Evolutionary conservation across 495 filamentous ascomycete genomes (phyloP).

Genomic region (Sporormia fimetaria): DNA sequence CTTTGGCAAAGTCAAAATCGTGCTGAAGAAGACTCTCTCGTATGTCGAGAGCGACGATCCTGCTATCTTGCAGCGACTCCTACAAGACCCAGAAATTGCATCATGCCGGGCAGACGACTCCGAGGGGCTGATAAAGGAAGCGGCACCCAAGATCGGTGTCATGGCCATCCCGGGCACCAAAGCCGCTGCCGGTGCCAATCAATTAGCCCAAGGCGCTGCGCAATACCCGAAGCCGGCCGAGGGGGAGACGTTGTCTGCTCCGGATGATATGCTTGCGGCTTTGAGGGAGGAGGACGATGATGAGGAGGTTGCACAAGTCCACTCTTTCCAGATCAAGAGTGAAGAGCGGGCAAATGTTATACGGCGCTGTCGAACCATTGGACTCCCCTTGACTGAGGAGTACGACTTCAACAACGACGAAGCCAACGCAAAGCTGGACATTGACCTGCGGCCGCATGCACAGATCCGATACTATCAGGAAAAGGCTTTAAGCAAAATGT

Average conservation of each 20-base stretch:
- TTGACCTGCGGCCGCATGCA: constrained; percentile 74
- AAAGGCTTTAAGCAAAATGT: constrained; percentile 97
- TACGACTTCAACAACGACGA: constrained; percentile 97
- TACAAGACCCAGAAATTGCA: constrained; percentile 62
- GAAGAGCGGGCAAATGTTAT: constrained; percentile 72
- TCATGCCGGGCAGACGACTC: constrained; percentile 50
- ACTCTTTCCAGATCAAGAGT: constrained; percentile 84
- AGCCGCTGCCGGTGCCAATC: constrained; percentile 74
- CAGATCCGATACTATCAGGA: constrained; percentile 91
- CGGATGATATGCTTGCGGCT: constrained; percentile 47
- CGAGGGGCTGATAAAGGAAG: constrained; percentile 62
- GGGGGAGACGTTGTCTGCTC: constrained; percentile 30
- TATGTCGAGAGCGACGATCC: constrained; percentile 87
- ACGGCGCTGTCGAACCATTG: constrained; percentile 77
- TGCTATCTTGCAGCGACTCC: constrained; percentile 66
- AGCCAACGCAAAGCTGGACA: constrained; percentile 78
- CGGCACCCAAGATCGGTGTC: constrained; percentile 77
- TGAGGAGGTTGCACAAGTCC: constrained; percentile 76
- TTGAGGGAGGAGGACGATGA: constrained; percentile 72
- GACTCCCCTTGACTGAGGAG: constrained; percentile 82
- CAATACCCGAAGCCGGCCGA: constrained; percentile 24
- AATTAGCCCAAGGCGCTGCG: constrained; percentile 39
- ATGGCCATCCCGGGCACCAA: constrained; percentile 92
- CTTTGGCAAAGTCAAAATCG: constrained; percentile 91
- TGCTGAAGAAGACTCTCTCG: constrained; percentile 86